A percentile compares a stretch with the other conserved stretches of the same genome.
phyloP scores from a whole-genome alignment of 1,284 basidiomycete species.

The Ustilago esculenta region DNA sequence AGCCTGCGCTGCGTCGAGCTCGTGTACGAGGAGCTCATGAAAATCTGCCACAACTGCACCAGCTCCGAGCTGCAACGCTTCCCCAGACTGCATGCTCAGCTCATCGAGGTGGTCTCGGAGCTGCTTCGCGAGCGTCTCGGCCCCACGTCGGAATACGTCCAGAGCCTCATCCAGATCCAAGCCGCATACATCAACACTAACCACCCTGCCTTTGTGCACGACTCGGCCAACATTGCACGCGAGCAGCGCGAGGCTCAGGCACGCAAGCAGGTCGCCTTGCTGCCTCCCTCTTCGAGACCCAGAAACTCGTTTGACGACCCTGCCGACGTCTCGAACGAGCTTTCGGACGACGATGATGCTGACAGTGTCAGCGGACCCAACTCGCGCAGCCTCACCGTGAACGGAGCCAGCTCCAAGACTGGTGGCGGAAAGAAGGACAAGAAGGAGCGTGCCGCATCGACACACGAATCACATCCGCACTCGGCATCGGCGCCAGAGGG shows the following conservation, averaged over 20 bases:
- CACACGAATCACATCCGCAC: conserved; percentile 36
- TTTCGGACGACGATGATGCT: conserved; percentile 57
- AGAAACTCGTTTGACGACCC: conserved; percentile 48
- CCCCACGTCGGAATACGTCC: conserved; percentile 94
- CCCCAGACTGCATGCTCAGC: conserved; percentile 88
- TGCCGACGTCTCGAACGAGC: conserved; percentile 39
- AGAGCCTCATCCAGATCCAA: conserved; percentile 95
- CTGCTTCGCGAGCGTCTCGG: conserved; percentile 92
- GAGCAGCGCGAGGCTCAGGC: conserved; percentile 59
- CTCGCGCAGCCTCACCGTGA: conserved; percentile 25
- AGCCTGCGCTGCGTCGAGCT: conserved; percentile 95
- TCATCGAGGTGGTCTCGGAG: conserved; percentile 97
- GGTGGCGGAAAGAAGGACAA: conserved; percentile 32
- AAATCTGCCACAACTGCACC: conserved; percentile 99
- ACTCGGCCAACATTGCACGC: conserved; percentile 65
- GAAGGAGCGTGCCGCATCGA: conserved; percentile 38
- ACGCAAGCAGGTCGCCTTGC: conserved; percentile 57
- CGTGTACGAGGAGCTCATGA: conserved; percentile 98
- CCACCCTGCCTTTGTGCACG: conserved; percentile 84
- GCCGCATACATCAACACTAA: conserved; percentile 99
- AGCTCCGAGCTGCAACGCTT: conserved; percentile 93
- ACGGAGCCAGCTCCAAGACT: conserved; percentile 37
- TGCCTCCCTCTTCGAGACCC: conserved; percentile 66
- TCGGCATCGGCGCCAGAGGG: conserved; percentile 36
- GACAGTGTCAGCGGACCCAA: conserved; percentile 30